These are phyloP conservation scores for Fusarium austroafricanum DNA, from an alignment of 2,329 filamentous ascomycete species.

Conservation along the genomic window DNA sequence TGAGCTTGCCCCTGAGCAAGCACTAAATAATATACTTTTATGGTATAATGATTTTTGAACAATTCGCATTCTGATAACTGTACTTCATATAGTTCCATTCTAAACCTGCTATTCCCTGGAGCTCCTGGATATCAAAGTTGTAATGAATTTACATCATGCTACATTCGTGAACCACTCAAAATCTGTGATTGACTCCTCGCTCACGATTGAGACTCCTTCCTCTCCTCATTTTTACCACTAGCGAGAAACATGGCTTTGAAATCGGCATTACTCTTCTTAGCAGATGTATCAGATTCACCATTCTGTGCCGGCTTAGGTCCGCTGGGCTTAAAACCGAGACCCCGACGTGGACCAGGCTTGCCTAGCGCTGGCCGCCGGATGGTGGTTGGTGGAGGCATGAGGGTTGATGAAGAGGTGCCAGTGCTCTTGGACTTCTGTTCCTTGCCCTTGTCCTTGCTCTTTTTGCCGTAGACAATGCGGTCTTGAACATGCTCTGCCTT, in stretches of 20 bases:
- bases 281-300: conserved; percentile 45
- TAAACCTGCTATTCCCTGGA: neutral
- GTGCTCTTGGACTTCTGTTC: conserved; percentile 35
- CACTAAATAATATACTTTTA: neutral
- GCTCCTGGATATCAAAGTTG: conserved; percentile 30
- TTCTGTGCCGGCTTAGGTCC: conserved; percentile 35
- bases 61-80: conserved; percentile 9
- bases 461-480: conserved; percentile 48
- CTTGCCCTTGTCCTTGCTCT: conserved; percentile 48
- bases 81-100: conserved; percentile 3
- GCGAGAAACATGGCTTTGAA: conserved; percentile 66
- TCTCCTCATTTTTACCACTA: conserved; percentile 28
- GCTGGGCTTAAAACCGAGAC: conserved; percentile 56
- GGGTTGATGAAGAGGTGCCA: conserved; percentile 35
- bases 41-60: neutral
- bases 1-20: neutral
- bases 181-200: conserved; percentile 1
- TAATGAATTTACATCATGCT: conserved; percentile 40
- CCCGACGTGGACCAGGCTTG: conserved; percentile 54
- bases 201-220: conserved; percentile 14
- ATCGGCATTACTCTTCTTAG: conserved; percentile 66
- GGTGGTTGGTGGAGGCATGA: conserved; percentile 59
- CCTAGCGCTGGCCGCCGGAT: conserved; percentile 59
- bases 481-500: conserved; percentile 56
- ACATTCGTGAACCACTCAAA: conserved; percentile 21